Evolutionary conservation across 148 eudicot genomes (phyloP).

Genomic region (Fagopyrum homotropicum): DNA sequence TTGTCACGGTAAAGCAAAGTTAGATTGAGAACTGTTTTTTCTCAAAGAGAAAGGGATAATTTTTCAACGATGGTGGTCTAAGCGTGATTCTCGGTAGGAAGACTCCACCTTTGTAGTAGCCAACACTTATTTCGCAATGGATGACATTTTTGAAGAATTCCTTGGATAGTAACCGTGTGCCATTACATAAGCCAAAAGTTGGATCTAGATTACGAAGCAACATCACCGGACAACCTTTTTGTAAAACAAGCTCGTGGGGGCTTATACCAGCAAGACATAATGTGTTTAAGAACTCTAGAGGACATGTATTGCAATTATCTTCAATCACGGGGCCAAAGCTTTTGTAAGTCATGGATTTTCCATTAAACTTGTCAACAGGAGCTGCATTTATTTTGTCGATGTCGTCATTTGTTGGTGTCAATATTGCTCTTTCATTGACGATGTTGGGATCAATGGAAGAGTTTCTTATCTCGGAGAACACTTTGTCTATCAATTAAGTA

Average conservation of each 20-base stretch:
- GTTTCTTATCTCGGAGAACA: background rate
- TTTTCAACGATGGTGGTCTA: background rate
- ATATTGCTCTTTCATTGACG: background rate
- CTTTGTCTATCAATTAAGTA: background rate
- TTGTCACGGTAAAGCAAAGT: background rate
- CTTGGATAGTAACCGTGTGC: background rate
- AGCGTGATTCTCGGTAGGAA: background rate
- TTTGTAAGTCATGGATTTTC: background rate
- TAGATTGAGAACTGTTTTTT: background rate
- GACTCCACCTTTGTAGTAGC: background rate
- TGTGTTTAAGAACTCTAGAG: constrained; percentile 5
- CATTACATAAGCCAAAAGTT: background rate
- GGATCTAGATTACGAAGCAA: background rate
- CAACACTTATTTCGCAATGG: background rate
- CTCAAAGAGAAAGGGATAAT: background rate
- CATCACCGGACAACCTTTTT: background rate
- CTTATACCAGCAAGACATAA: constrained; percentile 11
- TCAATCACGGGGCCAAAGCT: background rate
- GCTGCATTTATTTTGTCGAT: background rate
- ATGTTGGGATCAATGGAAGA: too few relatives aligned
- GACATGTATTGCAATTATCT: background rate
- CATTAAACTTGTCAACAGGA: background rate
- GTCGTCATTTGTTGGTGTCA: constrained; percentile 12
- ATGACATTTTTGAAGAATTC: background rate
- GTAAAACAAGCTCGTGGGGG: background rate